Evolutionary conservation across 2,329 filamentous ascomycete genomes (phyloP).

Genomic region (Thyridium curvatum): DNA sequence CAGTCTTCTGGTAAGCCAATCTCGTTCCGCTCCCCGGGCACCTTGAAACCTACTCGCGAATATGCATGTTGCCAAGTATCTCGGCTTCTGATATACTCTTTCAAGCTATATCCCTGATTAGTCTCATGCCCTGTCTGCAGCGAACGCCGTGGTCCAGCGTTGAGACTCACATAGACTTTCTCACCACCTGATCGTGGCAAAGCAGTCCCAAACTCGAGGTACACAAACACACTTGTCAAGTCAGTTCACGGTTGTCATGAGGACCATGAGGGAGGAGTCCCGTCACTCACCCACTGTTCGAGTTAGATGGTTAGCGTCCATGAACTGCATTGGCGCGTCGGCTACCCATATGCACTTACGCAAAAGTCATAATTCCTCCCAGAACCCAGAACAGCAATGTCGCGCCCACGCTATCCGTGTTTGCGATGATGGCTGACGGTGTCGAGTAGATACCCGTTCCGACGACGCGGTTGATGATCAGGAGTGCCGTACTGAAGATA

Average conservation of each 20-base stretch:
- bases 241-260: neutral
- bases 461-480: slow-evolving; percentile 41
- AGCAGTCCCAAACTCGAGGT: slow-evolving; percentile 43
- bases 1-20: neutral
- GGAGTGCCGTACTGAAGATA: slow-evolving; percentile 25
- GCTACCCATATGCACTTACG: slow-evolving; percentile 29
- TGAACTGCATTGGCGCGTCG: neutral
- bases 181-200: slow-evolving; percentile 35
- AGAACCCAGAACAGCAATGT: slow-evolving; percentile 42
- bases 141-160: neutral
- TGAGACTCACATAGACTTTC: slow-evolving; percentile 32
- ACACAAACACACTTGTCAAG: slow-evolving; percentile 23
- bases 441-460: slow-evolving; percentile 44
- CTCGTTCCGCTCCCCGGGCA: neutral
- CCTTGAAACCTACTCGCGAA: slow-evolving; percentile 15
- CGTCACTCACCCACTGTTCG: slow-evolving; percentile 13
- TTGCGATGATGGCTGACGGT: slow-evolving; percentile 33
- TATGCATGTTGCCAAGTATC: slow-evolving; percentile 26
- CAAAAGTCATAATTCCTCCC: slow-evolving; percentile 38
- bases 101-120: slow-evolving; percentile 12
- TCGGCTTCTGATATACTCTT: slow-evolving; percentile 24
- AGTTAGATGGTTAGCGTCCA: slow-evolving; percentile 4
- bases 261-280: neutral
- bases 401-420: slow-evolving; percentile 36
- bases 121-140: neutral